Percentiles rank a stretch among this genome's conserved stretches.
phyloP scores from a whole-genome alignment of 768 basidiomycete species.

The Lactifluus piperatus region DNA sequence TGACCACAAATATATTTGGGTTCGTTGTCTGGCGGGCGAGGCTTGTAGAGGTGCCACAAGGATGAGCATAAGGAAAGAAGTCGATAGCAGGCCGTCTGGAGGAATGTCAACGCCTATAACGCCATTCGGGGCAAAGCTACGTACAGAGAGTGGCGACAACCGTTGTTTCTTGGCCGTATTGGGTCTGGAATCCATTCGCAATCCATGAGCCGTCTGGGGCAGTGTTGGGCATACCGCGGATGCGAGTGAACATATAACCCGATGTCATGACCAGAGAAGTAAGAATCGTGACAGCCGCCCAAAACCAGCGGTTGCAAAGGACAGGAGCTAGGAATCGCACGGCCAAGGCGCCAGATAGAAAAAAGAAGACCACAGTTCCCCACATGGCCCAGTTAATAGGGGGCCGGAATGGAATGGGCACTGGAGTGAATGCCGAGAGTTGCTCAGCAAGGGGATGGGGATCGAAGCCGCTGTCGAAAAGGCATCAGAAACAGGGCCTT shows the following conservation, averaged over 20 bases:
- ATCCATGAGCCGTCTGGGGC: conserved; percentile 69
- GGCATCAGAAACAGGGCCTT: neutral
- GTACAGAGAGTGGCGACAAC: conserved; percentile 79
- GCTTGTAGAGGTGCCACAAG: conserved; percentile 72
- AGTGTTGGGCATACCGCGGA: conserved; percentile 67
- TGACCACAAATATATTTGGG: conserved; percentile 88
- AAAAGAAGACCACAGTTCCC: conserved; percentile 36
- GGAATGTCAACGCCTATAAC: neutral
- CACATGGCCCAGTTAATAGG: conserved; percentile 68
- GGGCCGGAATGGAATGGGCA: conserved; percentile 71
- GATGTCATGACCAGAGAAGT: conserved; percentile 78
- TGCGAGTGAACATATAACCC: conserved; percentile 95
- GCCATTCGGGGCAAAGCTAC: conserved; percentile 27
- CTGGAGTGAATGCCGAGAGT: conserved; percentile 64
- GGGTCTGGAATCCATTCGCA: conserved; percentile 80
- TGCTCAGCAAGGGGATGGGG: conserved; percentile 67
- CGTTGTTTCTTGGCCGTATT: conserved; percentile 89
- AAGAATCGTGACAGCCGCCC: conserved; percentile 54
- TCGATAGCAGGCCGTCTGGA: conserved; percentile 74
- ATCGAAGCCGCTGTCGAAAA: conserved; percentile 63
- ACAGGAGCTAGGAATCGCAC: conserved; percentile 57
- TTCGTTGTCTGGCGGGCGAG: conserved; percentile 65
- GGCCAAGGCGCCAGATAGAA: conserved; percentile 40
- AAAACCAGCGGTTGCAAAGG: conserved; percentile 65
- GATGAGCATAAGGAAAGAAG: conserved; percentile 72